Conservation (phyloP, 495 filamentous ascomycete species). For the Glarea lozoyensis region DNA sequence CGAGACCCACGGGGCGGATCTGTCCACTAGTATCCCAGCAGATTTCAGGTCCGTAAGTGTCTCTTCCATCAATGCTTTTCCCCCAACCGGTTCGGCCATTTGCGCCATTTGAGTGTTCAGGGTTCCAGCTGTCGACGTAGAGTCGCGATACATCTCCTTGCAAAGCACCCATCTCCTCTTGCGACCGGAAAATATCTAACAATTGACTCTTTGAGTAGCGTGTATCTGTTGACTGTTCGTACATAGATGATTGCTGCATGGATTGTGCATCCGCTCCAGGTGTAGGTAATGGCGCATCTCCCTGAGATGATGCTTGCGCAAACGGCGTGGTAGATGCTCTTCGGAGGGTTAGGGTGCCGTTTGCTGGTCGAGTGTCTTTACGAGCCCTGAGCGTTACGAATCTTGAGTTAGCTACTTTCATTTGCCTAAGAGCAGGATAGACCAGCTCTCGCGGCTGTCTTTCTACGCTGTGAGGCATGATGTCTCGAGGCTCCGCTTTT, state of each 20-base stretch:
- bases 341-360: slow-evolving; percentile 60
- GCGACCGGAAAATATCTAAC: slow-evolving; percentile 60
- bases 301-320: slow-evolving; percentile 45
- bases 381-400: slow-evolving; percentile 22
- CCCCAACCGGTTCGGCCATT: slow-evolving; percentile 60
- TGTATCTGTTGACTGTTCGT: slow-evolving; percentile 38
- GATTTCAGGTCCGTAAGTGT: slow-evolving; percentile 56
- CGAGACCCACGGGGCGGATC: slow-evolving; percentile 61
- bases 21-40: slow-evolving; percentile 83
- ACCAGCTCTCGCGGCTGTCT: too few relatives aligned
- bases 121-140: slow-evolving; percentile 69
- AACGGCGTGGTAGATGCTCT: slow-evolving; percentile 57
- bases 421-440: too few relatives aligned
- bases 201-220: slow-evolving; percentile 81
- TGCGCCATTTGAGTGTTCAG: slow-evolving; percentile 52
- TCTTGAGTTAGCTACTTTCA: not conserved
- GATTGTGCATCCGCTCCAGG: slow-evolving; percentile 14
- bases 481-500: too few relatives aligned
- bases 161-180: slow-evolving; percentile 43
- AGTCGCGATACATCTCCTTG: slow-evolving; percentile 59
- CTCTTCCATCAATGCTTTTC: slow-evolving; percentile 49
- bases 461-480: too few relatives aligned
- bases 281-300: slow-evolving; percentile 9
- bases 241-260: slow-evolving; percentile 31
- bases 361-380: slow-evolving; percentile 15